These are phyloP conservation scores for Fusarium domesticum DNA, from an alignment of 2,329 filamentous ascomycete species.

Conservation along the genomic window DNA sequence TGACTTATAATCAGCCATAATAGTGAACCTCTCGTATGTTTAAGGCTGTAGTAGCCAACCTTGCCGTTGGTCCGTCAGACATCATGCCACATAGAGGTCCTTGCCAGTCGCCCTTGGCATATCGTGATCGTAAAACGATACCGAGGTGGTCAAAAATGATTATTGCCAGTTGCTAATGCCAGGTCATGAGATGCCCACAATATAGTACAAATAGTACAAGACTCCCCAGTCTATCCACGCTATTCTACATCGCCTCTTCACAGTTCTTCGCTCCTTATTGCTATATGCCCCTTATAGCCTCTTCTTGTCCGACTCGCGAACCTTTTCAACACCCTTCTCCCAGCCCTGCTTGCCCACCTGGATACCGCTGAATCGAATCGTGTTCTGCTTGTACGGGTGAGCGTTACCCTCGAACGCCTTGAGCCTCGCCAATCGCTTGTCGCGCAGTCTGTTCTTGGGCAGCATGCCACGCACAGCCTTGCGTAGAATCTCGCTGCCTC, in stretches of 20 bases:
- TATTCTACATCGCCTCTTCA: constrained; percentile 15
- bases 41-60: no score
- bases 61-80: no score
- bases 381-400: constrained; percentile 89
- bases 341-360: constrained; percentile 53
- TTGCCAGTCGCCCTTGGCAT: no score
- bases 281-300: constrained; percentile 44
- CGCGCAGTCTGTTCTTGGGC: constrained; percentile 90
- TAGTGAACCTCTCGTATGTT: no score
- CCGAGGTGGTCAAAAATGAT: constrained; percentile 4
- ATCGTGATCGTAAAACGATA: background rate
- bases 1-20: no score
- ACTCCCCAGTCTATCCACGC: constrained; percentile 20
- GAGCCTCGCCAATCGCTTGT: constrained; percentile 80
- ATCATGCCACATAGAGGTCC: no score
- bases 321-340: constrained; percentile 49
- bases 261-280: background rate
- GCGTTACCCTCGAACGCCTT: constrained; percentile 94
- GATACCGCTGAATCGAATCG: constrained; percentile 68
- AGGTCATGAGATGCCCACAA: constrained; percentile 29
- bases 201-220: constrained; percentile 36
- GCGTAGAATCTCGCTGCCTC: constrained; percentile 84
- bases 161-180: constrained; percentile 25
- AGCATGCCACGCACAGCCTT: constrained; percentile 96
- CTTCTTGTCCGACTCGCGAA: constrained; percentile 48